Evolutionary conservation across 2,329 filamentous ascomycete species (phyloP).

Genomic region (Xylariaceae sp.): DNA sequence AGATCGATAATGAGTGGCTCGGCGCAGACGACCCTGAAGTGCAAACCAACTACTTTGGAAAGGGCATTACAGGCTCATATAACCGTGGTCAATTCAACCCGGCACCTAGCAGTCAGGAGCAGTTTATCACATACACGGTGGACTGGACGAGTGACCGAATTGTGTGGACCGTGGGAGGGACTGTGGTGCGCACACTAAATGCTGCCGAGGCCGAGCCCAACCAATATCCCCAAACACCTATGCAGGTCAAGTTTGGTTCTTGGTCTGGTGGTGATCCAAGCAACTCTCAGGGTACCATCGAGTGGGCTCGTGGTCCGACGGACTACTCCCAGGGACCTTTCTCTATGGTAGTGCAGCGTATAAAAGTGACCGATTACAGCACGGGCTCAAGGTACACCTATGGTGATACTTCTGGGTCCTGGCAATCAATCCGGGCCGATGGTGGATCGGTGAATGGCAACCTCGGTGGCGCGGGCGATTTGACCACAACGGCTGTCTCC

Average conservation of each 20-base stretch:
- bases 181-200: slow-evolving; percentile 76
- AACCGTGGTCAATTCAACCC: slow-evolving; percentile 85
- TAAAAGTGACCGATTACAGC: slow-evolving; percentile 88
- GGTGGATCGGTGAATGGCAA: slow-evolving; percentile 79
- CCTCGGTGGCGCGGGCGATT: slow-evolving; percentile 59
- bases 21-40: slow-evolving; percentile 78
- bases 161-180: slow-evolving; percentile 84
- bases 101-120: slow-evolving; percentile 71
- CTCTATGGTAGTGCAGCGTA: slow-evolving; percentile 79
- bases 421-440: slow-evolving; percentile 82
- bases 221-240: slow-evolving; percentile 94
- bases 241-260: slow-evolving; percentile 89
- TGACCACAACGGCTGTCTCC: slow-evolving; percentile 65
- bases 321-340: slow-evolving; percentile 86
- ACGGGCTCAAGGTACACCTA: slow-evolving; percentile 88
- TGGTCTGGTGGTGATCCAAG: slow-evolving; percentile 90
- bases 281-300: slow-evolving; percentile 82
- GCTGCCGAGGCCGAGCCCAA: slow-evolving; percentile 69
- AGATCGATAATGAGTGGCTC: slow-evolving; percentile 98
- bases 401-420: slow-evolving; percentile 76
- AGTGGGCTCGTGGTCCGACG: slow-evolving; percentile 86
- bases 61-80: slow-evolving; percentile 84
- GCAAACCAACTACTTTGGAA: slow-evolving; percentile 98
- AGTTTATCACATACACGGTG: slow-evolving; percentile 85
- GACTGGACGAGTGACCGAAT: slow-evolving; percentile 90